Percentiles rank a stretch among this genome's conserved stretches.
phyloP scores from a whole-genome alignment of 768 basidiomycete species.

The Tricholoma sp. region DNA sequence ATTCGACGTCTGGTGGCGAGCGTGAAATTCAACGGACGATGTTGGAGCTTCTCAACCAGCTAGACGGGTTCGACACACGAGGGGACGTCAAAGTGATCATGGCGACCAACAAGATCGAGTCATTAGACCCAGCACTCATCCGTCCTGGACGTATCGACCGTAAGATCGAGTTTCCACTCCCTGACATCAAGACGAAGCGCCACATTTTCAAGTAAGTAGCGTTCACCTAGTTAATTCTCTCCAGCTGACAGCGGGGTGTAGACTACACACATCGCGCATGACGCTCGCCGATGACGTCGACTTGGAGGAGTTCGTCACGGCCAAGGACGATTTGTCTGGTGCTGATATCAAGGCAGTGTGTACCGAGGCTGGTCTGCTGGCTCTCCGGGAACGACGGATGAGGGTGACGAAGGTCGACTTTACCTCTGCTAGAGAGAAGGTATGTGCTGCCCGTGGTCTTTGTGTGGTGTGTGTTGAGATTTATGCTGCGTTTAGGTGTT shows the following conservation, averaged over 20 bases:
- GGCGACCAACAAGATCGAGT: slow-evolving; percentile 98
- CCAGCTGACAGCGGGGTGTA: slow-evolving; percentile 18
- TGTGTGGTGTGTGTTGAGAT: slow-evolving; percentile 1
- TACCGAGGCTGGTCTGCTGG: slow-evolving; percentile 96
- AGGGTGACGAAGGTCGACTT: slow-evolving; percentile 90
- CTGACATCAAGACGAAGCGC: slow-evolving; percentile 97
- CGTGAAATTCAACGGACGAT: slow-evolving; percentile 99
- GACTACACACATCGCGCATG: slow-evolving; percentile 94
- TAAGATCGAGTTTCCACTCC: slow-evolving; percentile 97
- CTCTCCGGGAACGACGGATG: slow-evolving; percentile 92
- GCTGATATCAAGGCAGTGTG: slow-evolving; percentile 99
- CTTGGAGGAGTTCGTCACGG: slow-evolving; percentile 91
- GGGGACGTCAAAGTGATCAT: slow-evolving; percentile 99
- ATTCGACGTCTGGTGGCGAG: slow-evolving; percentile 97
- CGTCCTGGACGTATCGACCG: slow-evolving; percentile 98
- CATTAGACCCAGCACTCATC: slow-evolving; percentile 95
- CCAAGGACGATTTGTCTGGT: slow-evolving; percentile 93
- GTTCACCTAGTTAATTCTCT: background rate
- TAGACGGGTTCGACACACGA: slow-evolving; percentile 98
- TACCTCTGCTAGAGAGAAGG: slow-evolving; percentile 90
- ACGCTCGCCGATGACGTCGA: slow-evolving; percentile 84
- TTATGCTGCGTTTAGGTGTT: slow-evolving; percentile 47
- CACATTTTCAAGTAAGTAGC: slow-evolving; percentile 85
- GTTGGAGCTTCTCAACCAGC: slow-evolving; percentile 96
- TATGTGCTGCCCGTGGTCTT: slow-evolving; percentile 23